Base-by-base conservation (phyloP, 2,329 filamentous ascomycete genomes). In the Talaromyces sp. region DNA sequence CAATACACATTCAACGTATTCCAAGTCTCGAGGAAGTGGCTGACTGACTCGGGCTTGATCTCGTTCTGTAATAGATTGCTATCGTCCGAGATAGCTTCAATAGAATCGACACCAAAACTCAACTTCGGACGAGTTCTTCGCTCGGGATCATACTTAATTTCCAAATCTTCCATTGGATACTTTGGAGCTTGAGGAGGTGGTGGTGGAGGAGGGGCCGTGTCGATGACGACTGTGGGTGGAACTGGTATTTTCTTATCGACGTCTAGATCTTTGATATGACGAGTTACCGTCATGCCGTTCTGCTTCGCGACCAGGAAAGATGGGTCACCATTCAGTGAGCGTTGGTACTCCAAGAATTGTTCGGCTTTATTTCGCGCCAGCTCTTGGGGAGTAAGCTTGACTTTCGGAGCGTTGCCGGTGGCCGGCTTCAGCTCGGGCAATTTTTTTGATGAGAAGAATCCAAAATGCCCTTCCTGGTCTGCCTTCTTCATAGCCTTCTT, bases 1-100 rank as follows among this genome's bases (percentile, higher is more conserved):
- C 93, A 96, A 74, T 97, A 97, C n/a, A 99, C 94, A 72, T 97
- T 99, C 39, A 99, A 84, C 0, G 93, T 97, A 71, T 97, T 93
- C 95, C 95, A 99, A 0, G 91, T 92, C 78, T 97, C 94, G 27
- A 99, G 80, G 17, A 98, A 81, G 2, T 88, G 85, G 0, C 93
- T 93, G n/a, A 97, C 87, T 3, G 92, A 94, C 71, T 90, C 88
- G 87, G 94, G 95, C 22, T 89, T 81, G 62, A 98, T 87, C 45
- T 74, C 70, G 63, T 73, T 72, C n/a, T 72, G 73, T 69, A 81
- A 79, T 17, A 81, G 75, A n/a, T 80, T 75, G 63, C 77, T 79
- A 47, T 81, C 78, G 19, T 83, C 80, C 13, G 81, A 74, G 6
- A 83, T 77, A 50, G 84, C 80, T 1, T 86, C 84, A 10, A 86